phyloP scores from a whole-genome alignment of 2,329 filamentous ascomycete species.

The Purpureocillium takamizusanense region DNA sequence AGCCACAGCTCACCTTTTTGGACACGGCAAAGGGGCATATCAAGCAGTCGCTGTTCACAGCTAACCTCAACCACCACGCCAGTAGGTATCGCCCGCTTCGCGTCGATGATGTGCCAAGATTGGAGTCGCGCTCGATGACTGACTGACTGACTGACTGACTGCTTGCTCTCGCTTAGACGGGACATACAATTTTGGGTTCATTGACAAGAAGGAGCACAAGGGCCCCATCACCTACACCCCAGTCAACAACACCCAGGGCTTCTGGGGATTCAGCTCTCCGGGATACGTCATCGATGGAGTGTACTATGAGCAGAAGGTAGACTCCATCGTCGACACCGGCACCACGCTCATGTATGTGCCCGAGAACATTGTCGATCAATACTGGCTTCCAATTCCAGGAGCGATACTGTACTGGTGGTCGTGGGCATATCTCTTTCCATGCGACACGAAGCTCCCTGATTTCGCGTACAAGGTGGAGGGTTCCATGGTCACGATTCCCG shows the following conservation, averaged over 20 bases:
- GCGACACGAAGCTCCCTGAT: conserved; percentile 32
- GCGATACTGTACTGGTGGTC: conserved; percentile 6
- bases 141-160: no score
- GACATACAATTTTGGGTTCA: conserved; percentile 64
- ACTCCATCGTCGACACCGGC: conserved; percentile 47
- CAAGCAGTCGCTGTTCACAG: conserved; percentile 49
- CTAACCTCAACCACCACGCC: conserved; percentile 47
- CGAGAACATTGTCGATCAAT: conserved; percentile 36
- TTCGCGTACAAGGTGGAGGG: conserved; percentile 46
- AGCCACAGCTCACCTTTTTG: conserved; percentile 33
- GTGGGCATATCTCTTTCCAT: conserved; percentile 29
- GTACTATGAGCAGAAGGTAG: conserved; percentile 5
- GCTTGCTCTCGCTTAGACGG: conserved; percentile 29
- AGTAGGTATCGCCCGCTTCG: conserved; percentile 5
- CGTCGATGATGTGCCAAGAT: no score
- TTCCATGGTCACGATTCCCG: conserved; percentile 45
- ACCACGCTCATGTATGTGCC: conserved; percentile 55
- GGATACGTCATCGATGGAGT: conserved; percentile 9
- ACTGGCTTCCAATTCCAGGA: conserved; percentile 23
- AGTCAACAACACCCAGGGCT: conserved; percentile 54
- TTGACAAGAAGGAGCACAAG: conserved; percentile 54
- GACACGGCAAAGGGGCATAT: conserved; percentile 18
- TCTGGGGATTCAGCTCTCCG: conserved; percentile 39
- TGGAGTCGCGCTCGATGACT: no score
- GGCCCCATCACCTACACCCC: conserved; percentile 53